Conservation (phyloP, 2,329 filamentous ascomycete genomes). For the Parafenestella ontariensis region DNA sequence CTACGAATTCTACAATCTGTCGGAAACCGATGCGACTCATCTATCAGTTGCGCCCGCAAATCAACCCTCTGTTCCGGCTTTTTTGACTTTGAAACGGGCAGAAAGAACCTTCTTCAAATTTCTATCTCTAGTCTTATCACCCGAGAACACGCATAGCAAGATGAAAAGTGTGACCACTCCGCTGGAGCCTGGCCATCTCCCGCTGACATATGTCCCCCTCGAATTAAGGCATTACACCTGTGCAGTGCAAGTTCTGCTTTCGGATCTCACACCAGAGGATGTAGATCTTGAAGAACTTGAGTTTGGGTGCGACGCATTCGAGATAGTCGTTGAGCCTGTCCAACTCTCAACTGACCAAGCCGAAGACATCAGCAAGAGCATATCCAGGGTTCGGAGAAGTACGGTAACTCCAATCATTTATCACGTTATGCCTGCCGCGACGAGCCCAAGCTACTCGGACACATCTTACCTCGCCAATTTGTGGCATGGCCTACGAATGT, state of each 20-base stretch:
- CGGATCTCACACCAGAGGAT: slow-evolving; percentile 60
- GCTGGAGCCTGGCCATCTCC: slow-evolving; percentile 67
- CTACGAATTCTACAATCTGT: slow-evolving; percentile 78
- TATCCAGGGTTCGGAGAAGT: slow-evolving; percentile 66
- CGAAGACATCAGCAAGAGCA: slow-evolving; percentile 61
- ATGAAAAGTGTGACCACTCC: slow-evolving; percentile 52
- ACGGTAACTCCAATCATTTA: slow-evolving; percentile 61
- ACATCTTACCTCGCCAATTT: slow-evolving; percentile 62
- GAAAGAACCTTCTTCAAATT: slow-evolving; percentile 75
- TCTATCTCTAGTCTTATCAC: slow-evolving; percentile 65
- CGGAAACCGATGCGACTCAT: slow-evolving; percentile 55
- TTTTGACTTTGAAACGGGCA: slow-evolving; percentile 70
- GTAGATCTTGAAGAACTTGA: slow-evolving; percentile 71
- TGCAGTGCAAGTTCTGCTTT: slow-evolving; percentile 67
- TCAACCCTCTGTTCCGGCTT: slow-evolving; percentile 59
- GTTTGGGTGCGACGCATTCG: slow-evolving; percentile 70
- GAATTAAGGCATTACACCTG: slow-evolving; percentile 71
- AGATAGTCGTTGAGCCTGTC: slow-evolving; percentile 61
- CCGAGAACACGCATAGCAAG: slow-evolving; percentile 49
- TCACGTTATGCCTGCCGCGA: slow-evolving; percentile 41
- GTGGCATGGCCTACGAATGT: slow-evolving; percentile 67
- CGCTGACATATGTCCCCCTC: slow-evolving; percentile 65
- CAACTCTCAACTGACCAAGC: slow-evolving; percentile 32
- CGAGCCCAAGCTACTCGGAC: slow-evolving; percentile 28
- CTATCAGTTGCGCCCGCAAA: slow-evolving; percentile 33